Evolutionary conservation across 179 eudicot species (phyloP), one percentile per base, ranked within the genome.

Genomic region (Vitellaria paradoxa): DNA sequence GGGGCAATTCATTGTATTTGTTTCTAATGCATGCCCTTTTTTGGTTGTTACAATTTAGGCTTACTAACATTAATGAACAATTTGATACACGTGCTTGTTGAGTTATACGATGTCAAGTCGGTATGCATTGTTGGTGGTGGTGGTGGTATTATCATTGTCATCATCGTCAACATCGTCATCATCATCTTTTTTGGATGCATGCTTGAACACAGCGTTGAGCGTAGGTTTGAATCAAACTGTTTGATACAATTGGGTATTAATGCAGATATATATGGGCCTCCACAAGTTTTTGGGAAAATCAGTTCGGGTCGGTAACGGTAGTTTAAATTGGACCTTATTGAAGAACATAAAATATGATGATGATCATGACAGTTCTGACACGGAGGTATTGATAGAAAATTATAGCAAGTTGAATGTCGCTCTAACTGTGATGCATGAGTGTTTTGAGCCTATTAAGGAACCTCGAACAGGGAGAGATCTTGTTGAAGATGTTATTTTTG

Each of bases 351-450:
- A 81, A 62, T 61, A 76, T 49, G 71, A 87, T 20, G 75, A 86
- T 42, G 72, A n/a, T 70, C 81, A 83, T 77, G 52, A 40, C 7
- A 83, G 78, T 30, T 30, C 37, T 79, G 83, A 86, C 84, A 67
- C 53, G 55, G 89, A 77, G 59, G 66, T 78, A 68, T 78, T 81
- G 76, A 77, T 87, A 3, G 94, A 92, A 76, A 88, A 72, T 65
- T 87, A 83, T 81, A 81, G 91, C 87, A 96, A 89, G 83, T 93
- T 94, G 49, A 84, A 79, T 85, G 86, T 89, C 62, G 99, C 99
- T 74, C 89, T 96, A 26, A 83, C 85, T 84, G 97, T 94, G 81
- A 92, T 96, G 97, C 99, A 94, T 47, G 99, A 96, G 73, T 94
- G 97, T 81, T 96, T 96, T 81, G 93, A 91, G 70, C 93, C 97